A percentile compares a stretch with the other conserved stretches of the same genome.
These are phyloP conservation scores for Physcomitrellopsis africana DNA, from an alignment of 225 moss, liverwort and hornwort species.

Conservation along the genomic window DNA sequence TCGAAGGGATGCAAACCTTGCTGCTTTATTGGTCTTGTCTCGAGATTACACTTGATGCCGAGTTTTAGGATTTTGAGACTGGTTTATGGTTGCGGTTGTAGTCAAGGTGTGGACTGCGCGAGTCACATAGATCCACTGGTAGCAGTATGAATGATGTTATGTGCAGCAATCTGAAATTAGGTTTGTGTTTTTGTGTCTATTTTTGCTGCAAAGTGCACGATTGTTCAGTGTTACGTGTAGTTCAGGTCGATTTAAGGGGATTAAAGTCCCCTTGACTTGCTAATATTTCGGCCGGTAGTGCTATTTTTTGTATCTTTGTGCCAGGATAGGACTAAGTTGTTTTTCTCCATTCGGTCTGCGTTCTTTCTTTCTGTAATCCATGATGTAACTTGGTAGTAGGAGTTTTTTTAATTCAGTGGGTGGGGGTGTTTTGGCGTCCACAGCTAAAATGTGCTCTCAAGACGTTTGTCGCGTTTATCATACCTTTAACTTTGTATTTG, in stretches of 20 bases:
- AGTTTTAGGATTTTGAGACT: no score
- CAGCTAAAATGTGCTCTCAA: not conserved
- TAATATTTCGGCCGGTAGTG: not conserved
- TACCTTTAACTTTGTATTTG: not conserved
- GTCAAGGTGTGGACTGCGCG: not conserved
- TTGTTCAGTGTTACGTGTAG: not conserved
- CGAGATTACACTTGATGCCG: not conserved
- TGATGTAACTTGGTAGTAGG: conserved; percentile 11
- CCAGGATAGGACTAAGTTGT: conserved; percentile 9
- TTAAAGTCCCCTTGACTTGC: not conserved
- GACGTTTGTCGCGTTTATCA: not conserved
- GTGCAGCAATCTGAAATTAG: conserved; percentile 10
- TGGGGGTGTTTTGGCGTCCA: not conserved
- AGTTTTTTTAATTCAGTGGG: conserved; percentile 10
- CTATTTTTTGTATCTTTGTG: not conserved
- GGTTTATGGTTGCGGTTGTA: no score
- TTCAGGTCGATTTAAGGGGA: not conserved
- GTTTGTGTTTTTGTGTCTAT: conserved; percentile 3
- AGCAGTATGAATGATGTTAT: not conserved
- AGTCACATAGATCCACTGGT: conserved; percentile 1
- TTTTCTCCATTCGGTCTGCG: conserved; percentile 3
- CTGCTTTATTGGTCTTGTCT: not conserved
- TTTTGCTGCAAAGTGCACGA: not conserved
- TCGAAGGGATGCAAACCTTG: not conserved
- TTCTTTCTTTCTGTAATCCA: not conserved